These are phyloP conservation scores for Allomyces macrogynus DNA, from an alignment of 192 early-diverging fungal genomes.

Conservation along the genomic window DNA sequence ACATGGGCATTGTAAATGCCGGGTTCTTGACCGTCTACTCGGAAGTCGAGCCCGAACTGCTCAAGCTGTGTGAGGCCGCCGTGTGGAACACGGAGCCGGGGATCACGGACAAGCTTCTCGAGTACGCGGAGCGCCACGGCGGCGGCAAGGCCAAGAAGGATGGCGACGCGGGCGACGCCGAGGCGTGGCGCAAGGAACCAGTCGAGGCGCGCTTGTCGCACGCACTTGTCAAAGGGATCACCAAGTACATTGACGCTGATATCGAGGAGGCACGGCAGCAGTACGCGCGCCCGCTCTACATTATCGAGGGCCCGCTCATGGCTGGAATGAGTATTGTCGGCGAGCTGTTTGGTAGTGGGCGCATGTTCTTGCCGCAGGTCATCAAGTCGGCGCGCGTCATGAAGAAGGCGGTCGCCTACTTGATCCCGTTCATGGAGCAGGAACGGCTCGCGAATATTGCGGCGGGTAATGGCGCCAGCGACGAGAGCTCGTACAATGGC, in stretches of 20 bases:
- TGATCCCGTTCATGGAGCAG: slow-evolving; percentile 83
- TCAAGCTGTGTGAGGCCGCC: slow-evolving; percentile 80
- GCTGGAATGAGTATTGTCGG: slow-evolving; percentile 82
- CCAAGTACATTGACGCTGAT: slow-evolving; percentile 79
- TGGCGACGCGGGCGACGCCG: slow-evolving; percentile 37
- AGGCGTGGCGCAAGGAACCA: slow-evolving; percentile 60
- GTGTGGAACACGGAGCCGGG: slow-evolving; percentile 82
- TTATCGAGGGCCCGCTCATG: slow-evolving; percentile 95
- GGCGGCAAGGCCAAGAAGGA: slow-evolving; percentile 27
- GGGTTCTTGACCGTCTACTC: slow-evolving; percentile 91
- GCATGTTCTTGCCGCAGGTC: slow-evolving; percentile 98
- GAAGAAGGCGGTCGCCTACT: slow-evolving; percentile 92
- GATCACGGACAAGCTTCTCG: slow-evolving; percentile 80
- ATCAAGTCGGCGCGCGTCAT: slow-evolving; percentile 92
- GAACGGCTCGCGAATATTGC: slow-evolving; percentile 59
- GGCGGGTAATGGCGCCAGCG: slow-evolving; percentile 12
- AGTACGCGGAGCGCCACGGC: slow-evolving; percentile 65
- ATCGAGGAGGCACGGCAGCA: slow-evolving; percentile 73
- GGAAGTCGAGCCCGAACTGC: slow-evolving; percentile 83
- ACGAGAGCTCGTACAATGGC: slow-evolving; percentile 63
- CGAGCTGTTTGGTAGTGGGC: slow-evolving; percentile 63
- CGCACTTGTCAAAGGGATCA: slow-evolving; percentile 83
- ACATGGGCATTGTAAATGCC: slow-evolving; percentile 97
- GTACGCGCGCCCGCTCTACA: slow-evolving; percentile 77
- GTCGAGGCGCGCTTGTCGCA: slow-evolving; percentile 59